These are phyloP conservation scores for Monoraphidium neglectum DNA, from an alignment of 139 green algal genomes.

Conservation along the genomic window DNA sequence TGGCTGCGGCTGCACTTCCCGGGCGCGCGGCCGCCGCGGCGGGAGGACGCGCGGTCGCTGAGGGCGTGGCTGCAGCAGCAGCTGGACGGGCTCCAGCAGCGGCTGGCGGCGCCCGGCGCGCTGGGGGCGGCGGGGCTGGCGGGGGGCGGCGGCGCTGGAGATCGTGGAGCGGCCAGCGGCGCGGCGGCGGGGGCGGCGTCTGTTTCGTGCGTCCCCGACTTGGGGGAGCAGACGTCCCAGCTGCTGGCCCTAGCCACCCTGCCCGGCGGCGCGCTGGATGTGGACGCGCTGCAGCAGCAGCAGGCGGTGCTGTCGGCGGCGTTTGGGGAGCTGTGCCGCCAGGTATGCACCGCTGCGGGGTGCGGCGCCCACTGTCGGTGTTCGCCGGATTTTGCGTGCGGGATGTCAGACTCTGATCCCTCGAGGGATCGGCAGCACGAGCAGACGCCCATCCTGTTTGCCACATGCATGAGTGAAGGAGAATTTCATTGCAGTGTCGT, in stretches of 20 bases:
- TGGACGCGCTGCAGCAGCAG: constrained; percentile 13
- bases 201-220: no score
- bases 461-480: no score
- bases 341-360: no score
- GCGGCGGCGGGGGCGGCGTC: no score
- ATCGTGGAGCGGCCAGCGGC: no score
- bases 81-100: constrained; percentile 7
- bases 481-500: no score
- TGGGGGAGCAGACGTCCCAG: constrained; percentile 9
- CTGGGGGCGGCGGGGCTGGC: not conserved
- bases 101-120: not conserved
- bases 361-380: no score
- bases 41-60: constrained; percentile 13
- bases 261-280: constrained; percentile 5
- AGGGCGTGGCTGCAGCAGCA: constrained; percentile 14
- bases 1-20: constrained; percentile 10
- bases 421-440: no score
- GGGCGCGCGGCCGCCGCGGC: constrained; percentile 8
- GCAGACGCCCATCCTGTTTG: no score
- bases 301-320: constrained; percentile 17
- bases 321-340: constrained; percentile 25
- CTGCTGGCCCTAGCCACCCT: not conserved
- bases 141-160: no score
- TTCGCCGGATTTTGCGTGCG: no score
- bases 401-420: no score